Percentiles rank a stretch among this genome's conserved stretches.
Evolutionary conservation across 371 early-diverging fungal species (phyloP).

Genomic region (Mortierella sp.): DNA sequence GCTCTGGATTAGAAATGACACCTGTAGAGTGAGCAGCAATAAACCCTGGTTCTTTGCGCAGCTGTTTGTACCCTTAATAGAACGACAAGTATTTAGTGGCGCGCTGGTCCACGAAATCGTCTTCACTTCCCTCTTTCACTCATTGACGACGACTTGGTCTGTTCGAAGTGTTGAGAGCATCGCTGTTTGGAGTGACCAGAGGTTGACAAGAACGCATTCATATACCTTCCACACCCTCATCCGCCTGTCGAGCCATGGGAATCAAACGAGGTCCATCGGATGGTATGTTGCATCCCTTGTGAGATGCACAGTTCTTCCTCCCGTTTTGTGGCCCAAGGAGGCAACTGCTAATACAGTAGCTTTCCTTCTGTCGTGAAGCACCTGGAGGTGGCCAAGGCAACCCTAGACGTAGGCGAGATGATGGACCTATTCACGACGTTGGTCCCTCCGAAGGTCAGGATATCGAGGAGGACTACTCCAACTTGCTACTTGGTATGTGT

Average conservation of each 20-base stretch:
- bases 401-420: conserved; percentile 35
- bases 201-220: neutral
- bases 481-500: conserved; percentile 40
- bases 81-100: neutral
- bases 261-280: conserved; percentile 38
- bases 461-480: conserved; percentile 45
- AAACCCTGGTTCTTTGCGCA: neutral
- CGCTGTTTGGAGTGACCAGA: neutral
- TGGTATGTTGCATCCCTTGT: conserved; percentile 16
- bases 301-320: neutral
- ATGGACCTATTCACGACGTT: conserved; percentile 51
- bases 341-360: too few species aligned
- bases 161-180: neutral
- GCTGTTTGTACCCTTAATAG: neutral
- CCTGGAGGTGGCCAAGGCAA: neutral
- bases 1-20: conserved; percentile 42
- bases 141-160: neutral
- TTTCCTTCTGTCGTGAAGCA: neutral
- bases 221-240: neutral
- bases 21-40: conserved; percentile 21
- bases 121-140: neutral
- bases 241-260: conserved; percentile 22
- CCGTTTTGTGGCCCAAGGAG: neutral
- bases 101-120: neutral
- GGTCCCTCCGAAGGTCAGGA: conserved; percentile 41